Evolutionary conservation across 2,329 filamentous ascomycete species (phyloP), one percentile per base, ranked within the genome.

Genomic region (Metarhizium brunneum): DNA sequence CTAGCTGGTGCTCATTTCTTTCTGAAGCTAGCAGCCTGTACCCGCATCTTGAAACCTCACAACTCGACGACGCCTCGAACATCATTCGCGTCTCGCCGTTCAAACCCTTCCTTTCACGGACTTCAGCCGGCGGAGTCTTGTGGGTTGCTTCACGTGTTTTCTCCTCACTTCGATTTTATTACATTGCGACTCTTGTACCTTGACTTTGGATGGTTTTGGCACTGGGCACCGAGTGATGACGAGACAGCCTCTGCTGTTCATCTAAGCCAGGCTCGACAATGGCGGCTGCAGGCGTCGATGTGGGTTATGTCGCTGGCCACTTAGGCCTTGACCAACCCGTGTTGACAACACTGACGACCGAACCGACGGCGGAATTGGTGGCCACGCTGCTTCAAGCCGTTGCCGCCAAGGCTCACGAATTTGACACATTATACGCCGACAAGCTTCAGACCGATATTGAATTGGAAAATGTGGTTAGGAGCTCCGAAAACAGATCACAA

Each of bases 371-470:
- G 59, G 90, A 95, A 13, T 83, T 96, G 30, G 87, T 96, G 61
- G 80, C 82, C 57, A 76, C 82, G 47, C 78, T 99, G 53, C 80
- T 99, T 45, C 78, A 83, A 59, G 86, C 88, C 30, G 82, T 97
- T 54, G 81, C 86, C 29, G 75, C 77, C 35, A 96, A 94, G 70
- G 90, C 89, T 40, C 88, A 86, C 64, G 90, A 96, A 65, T 86
- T 83, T 64, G 90, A 96, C 67, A 81, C 85, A 43, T 74, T 96
- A 45, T 90, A 87, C 64, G 86, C 92, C 10, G 89, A 95, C 61
- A 97, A 96, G 73, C 80, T 96, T 48, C 86, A 90, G 62, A 77
- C 89, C 49, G 90, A 96, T 65, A 94, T 99, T 48, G 92, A 97
- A 75, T 81, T 97, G 7, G 94, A 99, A 70, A 94, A 90, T 70